phyloP scores from a whole-genome alignment of 2,329 filamentous ascomycete species.

The Phoma sp. region DNA sequence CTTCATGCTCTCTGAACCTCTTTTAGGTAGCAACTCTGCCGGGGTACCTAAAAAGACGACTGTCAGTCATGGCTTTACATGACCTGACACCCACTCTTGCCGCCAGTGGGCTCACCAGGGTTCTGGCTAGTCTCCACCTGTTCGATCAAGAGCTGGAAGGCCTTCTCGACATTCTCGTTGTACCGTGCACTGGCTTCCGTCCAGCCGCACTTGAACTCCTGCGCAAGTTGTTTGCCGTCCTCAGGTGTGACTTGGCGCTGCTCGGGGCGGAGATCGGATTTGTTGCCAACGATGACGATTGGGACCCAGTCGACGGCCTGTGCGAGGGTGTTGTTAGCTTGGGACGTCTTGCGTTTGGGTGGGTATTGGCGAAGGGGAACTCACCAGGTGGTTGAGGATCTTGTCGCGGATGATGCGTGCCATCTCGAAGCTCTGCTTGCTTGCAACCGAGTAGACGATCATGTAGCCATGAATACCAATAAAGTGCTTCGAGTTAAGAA shows the following conservation, averaged over 20 bases:
- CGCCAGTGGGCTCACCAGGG: slow-evolving; percentile 79
- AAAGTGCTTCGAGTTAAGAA: slow-evolving; percentile 97
- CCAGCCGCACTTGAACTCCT: slow-evolving; percentile 90
- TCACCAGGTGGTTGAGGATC: slow-evolving; percentile 92
- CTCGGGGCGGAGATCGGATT: slow-evolving; percentile 90
- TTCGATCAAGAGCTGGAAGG: slow-evolving; percentile 91
- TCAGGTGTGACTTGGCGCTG: slow-evolving; percentile 89
- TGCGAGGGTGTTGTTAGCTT: slow-evolving; percentile 2
- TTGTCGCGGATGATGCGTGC: slow-evolving; percentile 94
- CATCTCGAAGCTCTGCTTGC: slow-evolving; percentile 96
- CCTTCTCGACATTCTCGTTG: slow-evolving; percentile 90
- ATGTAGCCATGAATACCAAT: slow-evolving; percentile 99
- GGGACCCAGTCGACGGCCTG: slow-evolving; percentile 92
- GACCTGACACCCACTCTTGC: slow-evolving; percentile 72
- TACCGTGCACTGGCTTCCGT: slow-evolving; percentile 94
- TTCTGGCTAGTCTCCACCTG: slow-evolving; percentile 96
- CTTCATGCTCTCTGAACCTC: too few relatives aligned
- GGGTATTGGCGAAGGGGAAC: slow-evolving; percentile 39
- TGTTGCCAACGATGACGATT: slow-evolving; percentile 95
- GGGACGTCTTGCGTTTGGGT: neutral
- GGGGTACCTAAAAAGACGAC: neutral
- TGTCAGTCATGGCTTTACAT: slow-evolving; percentile 69
- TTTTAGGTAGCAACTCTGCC: neutral
- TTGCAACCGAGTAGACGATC: slow-evolving; percentile 97
- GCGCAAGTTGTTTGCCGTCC: slow-evolving; percentile 82